Evolutionary conservation across 192 early-diverging fungal genomes (phyloP), one percentile per base, ranked within the genome.

Genomic region (Gonapodya prolifera): DNA sequence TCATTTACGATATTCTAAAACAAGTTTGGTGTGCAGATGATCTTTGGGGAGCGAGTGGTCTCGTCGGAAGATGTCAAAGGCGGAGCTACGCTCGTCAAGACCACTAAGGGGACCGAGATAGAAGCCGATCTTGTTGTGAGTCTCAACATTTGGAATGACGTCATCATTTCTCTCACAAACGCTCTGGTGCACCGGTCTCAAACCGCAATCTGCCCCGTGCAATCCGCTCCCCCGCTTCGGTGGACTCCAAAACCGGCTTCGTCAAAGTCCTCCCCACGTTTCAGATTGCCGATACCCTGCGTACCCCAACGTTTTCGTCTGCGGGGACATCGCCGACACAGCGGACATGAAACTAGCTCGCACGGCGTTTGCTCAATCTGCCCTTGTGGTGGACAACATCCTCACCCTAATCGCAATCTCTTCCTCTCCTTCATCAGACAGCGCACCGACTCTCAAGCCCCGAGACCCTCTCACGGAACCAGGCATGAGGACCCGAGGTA

Each of bases 171-270:
- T n/a, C n/a, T n/a, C n/a, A n/a, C 76, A 86, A 2, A 84, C 92
- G 87, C 88, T 94, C 77, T 83, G 92, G 1, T 89, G 88, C 80
- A 92, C 89, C 70, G 93, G 93, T 31, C 90, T 91, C 80, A 86
- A 82, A 32, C 90, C 89, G 76, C 92, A 94, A 78, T 90, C 88
- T 8, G 87, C 80, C 70, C 76, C 91, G 69, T 79, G 91, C 35
- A 82, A 83, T 77, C 83, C 84, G 89, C 0, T 87, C 89, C 1
- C 88, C 86, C 0, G 77, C 83, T 2, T 82, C 85, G 0, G 84
- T 91, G 61, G 84, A 91, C 76, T 79, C 84, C 70, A 79, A 79
- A 29, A 85, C 84, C 1, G 84, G 84, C 2, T 87, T 90, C 78
- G 84, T 96, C 79, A 83, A 84, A 1, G 90, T 91, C 30, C 82